Conservation (phyloP, 177 flowering plant genomes). For the Vitis hybrid region DNA sequence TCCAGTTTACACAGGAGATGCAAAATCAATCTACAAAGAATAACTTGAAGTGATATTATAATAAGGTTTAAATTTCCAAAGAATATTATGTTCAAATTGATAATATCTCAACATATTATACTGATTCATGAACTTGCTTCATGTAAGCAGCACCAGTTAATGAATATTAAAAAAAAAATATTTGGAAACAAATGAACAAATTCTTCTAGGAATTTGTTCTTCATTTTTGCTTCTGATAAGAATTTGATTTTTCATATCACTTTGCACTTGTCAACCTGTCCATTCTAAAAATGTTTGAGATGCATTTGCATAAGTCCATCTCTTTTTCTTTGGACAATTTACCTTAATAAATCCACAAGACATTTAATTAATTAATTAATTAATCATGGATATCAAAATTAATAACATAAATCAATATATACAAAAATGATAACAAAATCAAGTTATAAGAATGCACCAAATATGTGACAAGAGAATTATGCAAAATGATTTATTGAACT, state of each 20-base stretch:
- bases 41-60: neutral
- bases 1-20: constrained; percentile 7
- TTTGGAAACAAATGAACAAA: no score
- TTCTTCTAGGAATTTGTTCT: neutral
- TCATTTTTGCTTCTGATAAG: neutral
- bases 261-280: neutral
- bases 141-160: no score
- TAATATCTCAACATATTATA: no score
- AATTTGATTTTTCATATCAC: neutral
- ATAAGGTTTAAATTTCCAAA: neutral
- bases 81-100: no score
- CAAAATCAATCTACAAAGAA: constrained; percentile 57
- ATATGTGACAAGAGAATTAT: no score
- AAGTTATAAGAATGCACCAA: no score
- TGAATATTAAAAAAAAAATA: no score
- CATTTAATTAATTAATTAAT: neutral
- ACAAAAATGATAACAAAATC: no score
- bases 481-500: no score
- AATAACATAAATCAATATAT: no score
- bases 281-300: neutral
- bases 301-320: neutral
- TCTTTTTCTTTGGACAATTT: neutral
- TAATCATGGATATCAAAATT: no score
- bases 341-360: neutral
- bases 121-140: neutral